Evolutionary conservation across 345 rosid species (phyloP).

Genomic region (Rubroshorea leprosula): DNA sequence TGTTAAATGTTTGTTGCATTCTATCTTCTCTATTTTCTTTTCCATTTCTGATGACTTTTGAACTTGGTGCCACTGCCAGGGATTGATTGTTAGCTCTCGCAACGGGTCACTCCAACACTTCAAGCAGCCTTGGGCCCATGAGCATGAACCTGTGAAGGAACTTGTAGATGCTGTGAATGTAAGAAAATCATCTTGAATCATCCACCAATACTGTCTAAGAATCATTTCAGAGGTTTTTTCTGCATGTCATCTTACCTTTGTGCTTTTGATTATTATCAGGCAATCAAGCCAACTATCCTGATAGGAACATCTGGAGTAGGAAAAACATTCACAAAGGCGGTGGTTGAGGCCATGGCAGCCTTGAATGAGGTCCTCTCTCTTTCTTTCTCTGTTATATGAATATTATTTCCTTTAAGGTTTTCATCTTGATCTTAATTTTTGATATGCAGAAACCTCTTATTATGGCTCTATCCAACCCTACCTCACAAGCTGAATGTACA

Average conservation of each 20-base stretch:
- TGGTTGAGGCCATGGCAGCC: constrained; percentile 79
- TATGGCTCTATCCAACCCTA: constrained; percentile 92
- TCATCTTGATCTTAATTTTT: constrained; percentile 14
- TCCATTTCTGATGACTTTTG: constrained; percentile 6
- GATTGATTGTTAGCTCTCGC: constrained; percentile 71
- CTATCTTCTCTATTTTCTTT: not conserved
- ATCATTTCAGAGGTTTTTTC: not conserved
- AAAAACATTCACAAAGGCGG: constrained; percentile 83
- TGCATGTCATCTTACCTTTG: not conserved
- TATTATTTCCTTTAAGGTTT: constrained; percentile 6
- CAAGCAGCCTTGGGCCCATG: constrained; percentile 96
- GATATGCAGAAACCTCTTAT: constrained; percentile 74
- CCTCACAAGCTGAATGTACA: constrained; percentile 94
- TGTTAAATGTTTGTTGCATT: not conserved
- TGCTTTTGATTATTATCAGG: constrained; percentile 31
- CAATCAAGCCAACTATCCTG: constrained; percentile 85
- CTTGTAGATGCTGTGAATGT: constrained; percentile 80
- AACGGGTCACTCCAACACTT: constrained; percentile 82
- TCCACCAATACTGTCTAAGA: too few relatives aligned
- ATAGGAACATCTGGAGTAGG: constrained; percentile 96
- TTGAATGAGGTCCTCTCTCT: constrained; percentile 57
- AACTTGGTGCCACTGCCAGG: constrained; percentile 53
- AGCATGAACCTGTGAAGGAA: constrained; percentile 62
- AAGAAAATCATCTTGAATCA: constrained; percentile 12
- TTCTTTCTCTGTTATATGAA: not conserved